phyloP scores from a whole-genome alignment of 139 green algal genomes.

The Protoeuglena noctilucae region DNA sequence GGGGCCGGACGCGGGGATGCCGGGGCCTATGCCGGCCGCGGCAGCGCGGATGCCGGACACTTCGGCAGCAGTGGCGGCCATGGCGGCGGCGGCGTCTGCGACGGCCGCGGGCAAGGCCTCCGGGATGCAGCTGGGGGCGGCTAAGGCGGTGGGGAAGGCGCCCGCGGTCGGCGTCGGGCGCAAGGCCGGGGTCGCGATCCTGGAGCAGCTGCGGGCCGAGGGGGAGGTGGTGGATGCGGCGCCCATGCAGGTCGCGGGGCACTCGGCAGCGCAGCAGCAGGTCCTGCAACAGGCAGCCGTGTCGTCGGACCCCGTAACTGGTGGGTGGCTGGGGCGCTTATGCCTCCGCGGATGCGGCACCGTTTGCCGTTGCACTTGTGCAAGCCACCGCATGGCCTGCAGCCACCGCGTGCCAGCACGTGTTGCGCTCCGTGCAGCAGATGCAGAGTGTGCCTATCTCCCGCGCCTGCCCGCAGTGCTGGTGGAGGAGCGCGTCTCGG shows the following conservation, averaged over 20 bases:
- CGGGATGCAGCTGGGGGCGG: conserved; percentile 69
- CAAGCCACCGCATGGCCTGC: too few relatives aligned
- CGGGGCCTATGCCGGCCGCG: neutral
- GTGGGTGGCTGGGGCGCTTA: neutral
- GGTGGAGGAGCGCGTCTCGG: conserved; percentile 31
- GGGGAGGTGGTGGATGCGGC: conserved; percentile 24
- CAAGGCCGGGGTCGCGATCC: conserved; percentile 4
- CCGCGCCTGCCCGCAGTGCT: conserved; percentile 3
- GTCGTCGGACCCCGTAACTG: neutral
- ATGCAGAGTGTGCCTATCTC: neutral
- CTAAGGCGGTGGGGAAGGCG: conserved; percentile 21
- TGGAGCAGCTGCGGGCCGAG: conserved; percentile 20
- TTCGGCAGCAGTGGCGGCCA: conserved; percentile 6
- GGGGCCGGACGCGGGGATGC: neutral
- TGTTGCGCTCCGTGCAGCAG: neutral
- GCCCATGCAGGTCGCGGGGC: neutral
- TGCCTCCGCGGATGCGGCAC: conserved; percentile 14
- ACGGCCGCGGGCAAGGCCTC: conserved; percentile 7
- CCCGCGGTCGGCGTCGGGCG: neutral
- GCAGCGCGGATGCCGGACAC: neutral
- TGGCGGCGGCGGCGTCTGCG: conserved; percentile 11
- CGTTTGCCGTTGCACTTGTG: conserved; percentile 31
- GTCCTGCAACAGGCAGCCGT: conserved; percentile 1
- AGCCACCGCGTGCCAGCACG: conserved; percentile 4
- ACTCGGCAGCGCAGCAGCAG: conserved; percentile 3